Conservation (phyloP, 495 filamentous ascomycete species). For the Saxispiralis lemnorum region DNA sequence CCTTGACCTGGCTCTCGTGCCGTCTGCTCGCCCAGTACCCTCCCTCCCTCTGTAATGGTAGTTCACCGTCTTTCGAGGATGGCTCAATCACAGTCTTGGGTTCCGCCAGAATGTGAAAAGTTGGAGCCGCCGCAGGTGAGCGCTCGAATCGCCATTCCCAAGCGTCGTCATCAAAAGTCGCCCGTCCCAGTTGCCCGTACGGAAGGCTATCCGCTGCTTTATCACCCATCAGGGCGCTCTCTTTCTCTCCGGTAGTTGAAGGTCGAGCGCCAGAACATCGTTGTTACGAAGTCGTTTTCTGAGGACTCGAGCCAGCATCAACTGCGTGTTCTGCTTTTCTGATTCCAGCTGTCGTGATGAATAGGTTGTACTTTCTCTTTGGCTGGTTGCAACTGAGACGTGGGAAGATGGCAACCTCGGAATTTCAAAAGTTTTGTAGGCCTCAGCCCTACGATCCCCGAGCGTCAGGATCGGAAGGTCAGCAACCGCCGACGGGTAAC, state of each 20-base stretch:
- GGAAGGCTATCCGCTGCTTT: slow-evolving; percentile 34
- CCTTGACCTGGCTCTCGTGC: slow-evolving; percentile 1
- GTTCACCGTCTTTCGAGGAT: not conserved
- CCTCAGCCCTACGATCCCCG: not conserved
- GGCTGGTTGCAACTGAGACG: too few relatives aligned
- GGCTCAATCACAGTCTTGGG: slow-evolving; percentile 1
- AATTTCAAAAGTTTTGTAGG: not conserved
- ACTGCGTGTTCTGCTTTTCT: too few relatives aligned
- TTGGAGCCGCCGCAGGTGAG: slow-evolving; percentile 5
- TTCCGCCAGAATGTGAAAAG: slow-evolving; percentile 8
- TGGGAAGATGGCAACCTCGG: too few relatives aligned
- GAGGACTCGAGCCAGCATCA: too few relatives aligned
- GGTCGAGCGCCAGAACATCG: too few relatives aligned
- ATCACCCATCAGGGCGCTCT: slow-evolving; percentile 43
- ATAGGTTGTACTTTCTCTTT: too few relatives aligned
- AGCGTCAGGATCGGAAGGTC: not conserved
- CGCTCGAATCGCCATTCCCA: slow-evolving; percentile 39
- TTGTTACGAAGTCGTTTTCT: too few relatives aligned
- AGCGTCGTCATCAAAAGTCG: slow-evolving; percentile 35
- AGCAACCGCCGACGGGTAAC: not conserved
- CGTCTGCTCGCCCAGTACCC: not conserved
- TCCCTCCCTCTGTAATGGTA: too few relatives aligned
- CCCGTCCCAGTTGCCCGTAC: slow-evolving; percentile 48
- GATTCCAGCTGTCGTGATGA: too few relatives aligned
- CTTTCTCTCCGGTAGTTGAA: slow-evolving; percentile 10